Base-by-base conservation (phyloP, 1,139 yeast genomes). In the Blastobotrys petasosporus region DNA sequence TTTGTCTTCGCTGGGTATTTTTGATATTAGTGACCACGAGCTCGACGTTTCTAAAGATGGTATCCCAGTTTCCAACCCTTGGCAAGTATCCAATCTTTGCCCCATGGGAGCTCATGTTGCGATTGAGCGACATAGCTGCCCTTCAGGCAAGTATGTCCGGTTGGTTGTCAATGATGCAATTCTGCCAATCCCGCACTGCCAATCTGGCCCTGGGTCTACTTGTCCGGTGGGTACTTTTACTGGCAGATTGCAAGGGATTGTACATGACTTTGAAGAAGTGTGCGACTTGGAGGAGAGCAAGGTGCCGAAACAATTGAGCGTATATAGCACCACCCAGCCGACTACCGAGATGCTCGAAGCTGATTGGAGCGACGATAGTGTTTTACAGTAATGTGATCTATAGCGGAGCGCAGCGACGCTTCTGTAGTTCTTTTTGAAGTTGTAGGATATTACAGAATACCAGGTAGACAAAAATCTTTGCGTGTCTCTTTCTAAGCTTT, bases 121-220 rank as follows among this genome's bases (percentile, higher is more conserved):
- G 32, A 63, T 76, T 32, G 84, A 79, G 57, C 68, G 75, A 52
- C 65, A 73, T 52, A 58, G 57, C 17, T 42, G 46, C 20, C 41
- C 34, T 11, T 9, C 15, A 8, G 11, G n/a, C n/a, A 11, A 11
- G n/a, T 35, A 28, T 20, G 73, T 79, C 2, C 66, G 84, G 52
- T 66, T 71, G 38, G 56, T 78, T 16, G 65, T 77, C 39, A 79
- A 79, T 57, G 82, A 76, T 51, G 79, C 82, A 1, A 81, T 79
- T 2, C 61, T 73, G 28, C 83, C 84, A 0, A 60, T 77, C 31
- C 67, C 68, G 13, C 59, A 55, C 25, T 75, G 80, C 54, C 60
- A 64, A 41, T 53, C 57, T 39, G 83, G 83, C 2, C 82, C 82
- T 0, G 82, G 80, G 8, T 31, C 25, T 2, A 45, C 53, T 13